Evolutionary conservation across 1,284 basidiomycete genomes (phyloP), one percentile per base, ranked within the genome.

Genomic region (Retiboletus flavoniger): DNA sequence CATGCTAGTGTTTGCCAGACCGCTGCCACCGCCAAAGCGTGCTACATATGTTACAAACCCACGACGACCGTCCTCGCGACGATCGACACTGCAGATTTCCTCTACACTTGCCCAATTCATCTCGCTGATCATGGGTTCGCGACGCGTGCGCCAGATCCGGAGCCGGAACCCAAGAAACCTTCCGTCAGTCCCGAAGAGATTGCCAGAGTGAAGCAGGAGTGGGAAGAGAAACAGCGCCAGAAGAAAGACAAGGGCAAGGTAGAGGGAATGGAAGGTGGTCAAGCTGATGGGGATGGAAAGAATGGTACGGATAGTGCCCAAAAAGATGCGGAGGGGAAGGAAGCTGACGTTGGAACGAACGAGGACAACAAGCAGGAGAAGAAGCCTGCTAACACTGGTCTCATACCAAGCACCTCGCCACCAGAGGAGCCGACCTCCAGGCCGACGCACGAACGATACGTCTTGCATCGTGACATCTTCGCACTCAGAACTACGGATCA

Each of bases 51-150:
- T 74, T 79, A 77, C 67, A 87, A 86, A 63, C 87, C 87, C 13
- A 89, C 89, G 0, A 81, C 79, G 16, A 86, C 79, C 26, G 87
- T 89, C 42, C 81, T 92, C 34, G 85, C 88, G 34, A 91, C 89
- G 4, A 75, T 84, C 59, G 80, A 87, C 64, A 83, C 84, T 16
- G 72, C 78, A n/a, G 89, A 91, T 70, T 91, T 90, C 68, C 56
- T 91, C 43, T 91, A 91, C 66, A 77, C 81, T 2, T 91, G 89
- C 65, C 77, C 81, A 13, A 70, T 69, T 36, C 89, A 92, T 72
- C 80, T 92, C 51, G 73, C 74, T 16, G 89, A 92, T 63, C 71
- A 72, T 16, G 85, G 82, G 19, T 92, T 92, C 70, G 87, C 88
- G 3, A 80, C 74, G n/a, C 74, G 73, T 47, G 68, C 83, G 43